A percentile compares a stretch with the other conserved stretches of the same genome.
Evolutionary conservation across 768 basidiomycete species (phyloP).

Genomic region (Panus rudis): DNA sequence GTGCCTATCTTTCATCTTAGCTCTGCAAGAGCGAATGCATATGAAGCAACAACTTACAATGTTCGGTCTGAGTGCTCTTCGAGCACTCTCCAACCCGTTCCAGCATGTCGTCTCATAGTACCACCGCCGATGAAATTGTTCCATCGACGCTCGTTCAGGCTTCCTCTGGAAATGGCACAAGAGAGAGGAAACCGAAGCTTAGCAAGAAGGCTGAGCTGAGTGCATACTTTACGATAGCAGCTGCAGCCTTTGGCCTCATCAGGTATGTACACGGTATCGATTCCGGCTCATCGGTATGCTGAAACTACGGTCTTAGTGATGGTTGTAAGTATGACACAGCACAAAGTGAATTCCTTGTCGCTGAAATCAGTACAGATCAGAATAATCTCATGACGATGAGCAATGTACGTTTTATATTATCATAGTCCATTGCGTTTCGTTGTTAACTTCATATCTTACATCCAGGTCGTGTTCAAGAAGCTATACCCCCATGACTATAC

Average conservation of each 20-base stretch:
- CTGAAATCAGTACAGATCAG: too few relatives aligned
- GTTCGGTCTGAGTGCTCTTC: too few relatives aligned
- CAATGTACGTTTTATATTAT: conserved; percentile 37
- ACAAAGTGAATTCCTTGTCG: too few relatives aligned
- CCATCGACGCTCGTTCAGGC: too few relatives aligned
- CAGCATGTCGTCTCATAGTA: too few relatives aligned
- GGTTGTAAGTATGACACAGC: conserved; percentile 19
- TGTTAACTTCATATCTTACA: background rate
- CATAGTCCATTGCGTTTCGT: conserved; percentile 1
- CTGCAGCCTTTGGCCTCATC: conserved; percentile 60
- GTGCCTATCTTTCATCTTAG: too few relatives aligned
- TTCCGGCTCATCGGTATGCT: conserved; percentile 46
- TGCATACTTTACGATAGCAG: conserved; percentile 55
- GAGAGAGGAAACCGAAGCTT: too few relatives aligned
- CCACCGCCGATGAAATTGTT: too few relatives aligned
- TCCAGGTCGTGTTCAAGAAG: conserved; percentile 55
- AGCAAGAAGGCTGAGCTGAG: conserved; percentile 41
- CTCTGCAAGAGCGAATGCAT: too few relatives aligned
- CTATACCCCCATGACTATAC: conserved; percentile 63
- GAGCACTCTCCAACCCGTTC: too few relatives aligned
- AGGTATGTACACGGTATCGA: conserved; percentile 5
- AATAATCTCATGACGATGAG: conserved; percentile 68
- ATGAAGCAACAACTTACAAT: too few relatives aligned
- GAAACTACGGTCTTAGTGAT: conserved; percentile 26
- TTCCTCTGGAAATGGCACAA: too few relatives aligned